These are phyloP conservation scores for Spergularia marina DNA, from an alignment of 148 eudicot species.

Conservation along the genomic window DNA sequence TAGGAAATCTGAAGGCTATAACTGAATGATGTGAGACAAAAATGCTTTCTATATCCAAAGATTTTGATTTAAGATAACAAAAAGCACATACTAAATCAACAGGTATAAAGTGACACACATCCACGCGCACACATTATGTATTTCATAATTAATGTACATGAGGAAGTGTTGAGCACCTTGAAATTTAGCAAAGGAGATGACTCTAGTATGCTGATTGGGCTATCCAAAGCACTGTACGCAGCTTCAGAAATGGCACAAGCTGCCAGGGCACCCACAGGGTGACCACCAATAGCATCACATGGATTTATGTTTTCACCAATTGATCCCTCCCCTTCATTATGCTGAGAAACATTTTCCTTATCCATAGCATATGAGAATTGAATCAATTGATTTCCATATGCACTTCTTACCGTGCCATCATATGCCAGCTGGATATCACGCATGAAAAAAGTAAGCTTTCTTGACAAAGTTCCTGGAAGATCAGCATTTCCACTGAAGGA, in stretches of 20 bases:
- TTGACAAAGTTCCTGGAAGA: constrained; percentile 75
- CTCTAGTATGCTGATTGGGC: constrained; percentile 80
- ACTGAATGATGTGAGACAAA: not conserved
- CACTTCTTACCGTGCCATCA: constrained; percentile 89
- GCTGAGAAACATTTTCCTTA: constrained; percentile 19
- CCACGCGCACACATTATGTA: not conserved
- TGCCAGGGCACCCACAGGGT: constrained; percentile 85
- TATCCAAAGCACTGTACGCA: constrained; percentile 93
- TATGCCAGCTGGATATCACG: constrained; percentile 68
- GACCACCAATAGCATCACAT: constrained; percentile 47
- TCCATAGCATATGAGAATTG: constrained; percentile 55
- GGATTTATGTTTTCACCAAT: constrained; percentile 19
- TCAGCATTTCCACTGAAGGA: constrained; percentile 93
- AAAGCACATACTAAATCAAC: not conserved
- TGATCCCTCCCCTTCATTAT: constrained; percentile 17
- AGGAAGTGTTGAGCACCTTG: constrained; percentile 48
- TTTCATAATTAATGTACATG: not conserved
- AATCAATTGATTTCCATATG: constrained; percentile 73
- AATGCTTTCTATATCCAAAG: not conserved
- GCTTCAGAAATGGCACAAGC: constrained; percentile 94
- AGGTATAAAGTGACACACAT: not conserved
- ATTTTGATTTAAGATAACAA: not conserved
- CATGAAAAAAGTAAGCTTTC: constrained; percentile 76
- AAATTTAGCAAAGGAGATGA: constrained; percentile 78
- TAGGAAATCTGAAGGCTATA: too few relatives aligned